Evolutionary conservation across 192 early-diverging fungal species (phyloP).

Genomic region (Dimargaris cristalligena): DNA sequence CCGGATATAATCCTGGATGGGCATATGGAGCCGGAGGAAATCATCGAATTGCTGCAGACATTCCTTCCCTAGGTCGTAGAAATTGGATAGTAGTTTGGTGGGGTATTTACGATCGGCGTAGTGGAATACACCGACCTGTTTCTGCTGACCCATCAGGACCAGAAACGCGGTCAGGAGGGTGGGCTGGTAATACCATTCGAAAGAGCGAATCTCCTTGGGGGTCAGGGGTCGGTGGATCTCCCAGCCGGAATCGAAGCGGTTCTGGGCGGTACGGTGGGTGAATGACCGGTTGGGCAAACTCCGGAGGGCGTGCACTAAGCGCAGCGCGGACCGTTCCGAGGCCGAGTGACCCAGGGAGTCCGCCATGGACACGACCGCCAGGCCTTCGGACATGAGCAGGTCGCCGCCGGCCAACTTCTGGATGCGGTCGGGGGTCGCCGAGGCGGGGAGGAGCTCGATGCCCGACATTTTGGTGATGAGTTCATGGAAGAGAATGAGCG

Average conservation of each 20-base stretch:
- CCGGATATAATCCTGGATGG: conserved; percentile 25
- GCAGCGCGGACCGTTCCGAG: neutral
- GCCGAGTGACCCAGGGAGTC: neutral
- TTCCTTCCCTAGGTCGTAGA: conserved; percentile 42
- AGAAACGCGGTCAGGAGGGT: conserved; percentile 22
- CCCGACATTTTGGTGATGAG: conserved; percentile 56
- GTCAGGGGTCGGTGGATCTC: conserved; percentile 30
- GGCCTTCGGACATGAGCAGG: conserved; percentile 1
- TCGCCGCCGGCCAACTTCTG: conserved; percentile 6
- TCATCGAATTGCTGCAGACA: conserved; percentile 47
- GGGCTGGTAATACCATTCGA: conserved; percentile 16
- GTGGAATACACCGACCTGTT: conserved; percentile 30
- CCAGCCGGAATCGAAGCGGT: neutral
- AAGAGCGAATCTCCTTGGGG: conserved; percentile 36
- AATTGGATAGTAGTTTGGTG: conserved; percentile 36
- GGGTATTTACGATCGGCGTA: neutral
- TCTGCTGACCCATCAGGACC: conserved; percentile 42
- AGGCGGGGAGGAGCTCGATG: conserved; percentile 26
- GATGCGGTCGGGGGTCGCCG: neutral
- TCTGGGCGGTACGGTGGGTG: neutral
- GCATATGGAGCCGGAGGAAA: conserved; percentile 33
- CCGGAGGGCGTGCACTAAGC: neutral
- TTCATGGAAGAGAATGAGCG: conserved; percentile 52
- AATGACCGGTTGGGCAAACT: neutral
- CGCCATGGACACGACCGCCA: neutral